Evolutionary conservation across 176 grass and related monocot species (phyloP), one percentile per base, ranked within the genome.

Genomic region (Saccharum officinarum): DNA sequence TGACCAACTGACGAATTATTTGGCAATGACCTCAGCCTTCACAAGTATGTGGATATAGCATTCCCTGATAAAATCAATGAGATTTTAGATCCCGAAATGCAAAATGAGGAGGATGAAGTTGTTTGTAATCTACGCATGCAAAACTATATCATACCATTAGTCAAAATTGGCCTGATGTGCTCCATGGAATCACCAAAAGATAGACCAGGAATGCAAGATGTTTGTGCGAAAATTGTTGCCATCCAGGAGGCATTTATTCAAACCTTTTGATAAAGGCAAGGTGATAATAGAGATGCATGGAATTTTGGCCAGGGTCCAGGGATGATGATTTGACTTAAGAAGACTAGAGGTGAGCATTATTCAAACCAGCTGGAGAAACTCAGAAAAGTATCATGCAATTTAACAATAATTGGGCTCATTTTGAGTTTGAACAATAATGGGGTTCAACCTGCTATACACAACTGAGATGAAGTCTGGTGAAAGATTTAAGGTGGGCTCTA

Each of bases 81-180:
- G 40, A 10, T 75, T 37, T 49, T 83, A n/a, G 40, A 83, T 37
- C 40, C 70, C 11, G 10, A 34, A 13, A 64, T 75, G 70, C 1
- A 40, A 10, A 6, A 44, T 4, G 37, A 65, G 2, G 55, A 25
- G 17, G 17, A 64, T 3, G 23, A 10, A 34, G 26, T 10, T 0
- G 10, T 2, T 65, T 11, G 10, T 7, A 2, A 50, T 3, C 20
- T 0, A 41, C 20, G 0, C 6, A 44, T 74, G 26, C 23, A 64
- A 17, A 16, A 4, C 25, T n/a, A n/a, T n/a, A n/a, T n/a, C n/a
- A n/a, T n/a, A n/a, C n/a, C n/a, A n/a, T n/a, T n/a, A n/a, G 49
- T 83, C 49, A 20, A 82, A 77, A 14, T 87, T 70, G 86, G 3
- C 28, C 63, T 77, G 9, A 0, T 62, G 20, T 87, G 86, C 38